Evolutionary conservation across 441 rosid genomes (phyloP).

Genomic region (Jatropha podagrica): DNA sequence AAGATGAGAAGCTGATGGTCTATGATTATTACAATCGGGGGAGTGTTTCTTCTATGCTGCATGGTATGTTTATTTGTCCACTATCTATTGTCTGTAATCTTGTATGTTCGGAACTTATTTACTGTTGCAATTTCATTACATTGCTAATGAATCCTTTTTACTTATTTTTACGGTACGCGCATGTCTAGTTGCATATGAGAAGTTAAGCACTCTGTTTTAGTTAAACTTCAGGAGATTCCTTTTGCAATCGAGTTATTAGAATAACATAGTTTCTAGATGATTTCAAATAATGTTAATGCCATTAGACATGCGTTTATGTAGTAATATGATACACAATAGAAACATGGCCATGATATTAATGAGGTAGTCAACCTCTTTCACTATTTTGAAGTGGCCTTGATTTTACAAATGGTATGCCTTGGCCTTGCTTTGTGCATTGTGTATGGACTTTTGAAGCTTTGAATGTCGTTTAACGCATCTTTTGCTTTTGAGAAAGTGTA

Average conservation of each 20-base stretch:
- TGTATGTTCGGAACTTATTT: background rate
- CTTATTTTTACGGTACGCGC: background rate
- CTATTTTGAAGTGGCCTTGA: background rate
- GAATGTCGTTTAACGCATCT: background rate
- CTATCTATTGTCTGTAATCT: background rate
- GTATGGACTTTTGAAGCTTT: background rate
- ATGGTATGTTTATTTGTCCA: constrained; percentile 50
- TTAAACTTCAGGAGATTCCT: background rate
- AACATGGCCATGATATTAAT: background rate
- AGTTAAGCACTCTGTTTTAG: background rate
- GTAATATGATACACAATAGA: background rate
- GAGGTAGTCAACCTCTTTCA: background rate
- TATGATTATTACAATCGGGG: constrained; percentile 71
- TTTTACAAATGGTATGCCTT: too few relatives aligned
- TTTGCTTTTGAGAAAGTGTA: background rate
- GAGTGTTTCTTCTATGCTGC: constrained; percentile 74
- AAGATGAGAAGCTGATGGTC: constrained; percentile 96
- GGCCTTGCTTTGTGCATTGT: constrained; percentile 8
- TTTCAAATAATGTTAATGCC: background rate
- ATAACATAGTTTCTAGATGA: background rate
- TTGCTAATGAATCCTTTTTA: constrained; percentile 17
- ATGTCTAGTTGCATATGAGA: background rate
- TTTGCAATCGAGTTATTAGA: background rate
- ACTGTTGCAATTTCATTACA: constrained; percentile 2
- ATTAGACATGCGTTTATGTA: background rate